Base-by-base conservation (phyloP, 2,329 filamentous ascomycete species). In the Madurella fahalii region DNA sequence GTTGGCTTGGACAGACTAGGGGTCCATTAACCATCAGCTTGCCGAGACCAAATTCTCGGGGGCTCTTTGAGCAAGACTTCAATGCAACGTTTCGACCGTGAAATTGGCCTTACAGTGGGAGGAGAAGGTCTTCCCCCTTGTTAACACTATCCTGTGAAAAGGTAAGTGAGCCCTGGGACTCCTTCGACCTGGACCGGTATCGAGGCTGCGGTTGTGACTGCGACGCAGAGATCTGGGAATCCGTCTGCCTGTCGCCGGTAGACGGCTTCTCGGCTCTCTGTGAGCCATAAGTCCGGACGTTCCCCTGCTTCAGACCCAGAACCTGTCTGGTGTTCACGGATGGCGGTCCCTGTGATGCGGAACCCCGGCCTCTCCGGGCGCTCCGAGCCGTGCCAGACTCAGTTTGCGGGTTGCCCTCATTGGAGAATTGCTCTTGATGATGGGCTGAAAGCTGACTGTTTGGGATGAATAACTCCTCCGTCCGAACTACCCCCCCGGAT, bases 141-240 rank as follows among this genome's bases (percentile, higher is more conserved):
- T 16, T 31, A 25, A 12, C 20, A 9, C 44, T 47, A n/a, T 40
- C 40, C 47, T 61, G 61, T 2, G 60, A 63, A 30, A 58, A 52
- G 9, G 44, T 49, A 2, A 58, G 46, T 5, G 60, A 58, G 11
- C 56, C 55, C n/a, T 63, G 60, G 3, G 57, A 58, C 32, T 60
- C 55, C 8, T 61, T 50, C 9, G 46, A 42, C 3, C 47, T 43
- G 5, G 41, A 34, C 41, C 53, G 58, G 12, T 53, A 52, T 39
- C 54, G 53, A 15, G 57, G 56, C 17, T 59, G 56, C 9, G 49
- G 40, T 9, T 52, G 49, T 7, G 50, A 39, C 11, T 43, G 42
- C 12, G 40, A 47, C 16, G 51, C 32, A 2, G 40, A 13, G 15
- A 37, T 48, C 40, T 12, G 52, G 16, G 12, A 40, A 12, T 44